Percentiles rank a stretch among this genome's conserved stretches.
Conservation (phyloP, 108 stramenopile genomes). For the Cyclotella sp. region DNA sequence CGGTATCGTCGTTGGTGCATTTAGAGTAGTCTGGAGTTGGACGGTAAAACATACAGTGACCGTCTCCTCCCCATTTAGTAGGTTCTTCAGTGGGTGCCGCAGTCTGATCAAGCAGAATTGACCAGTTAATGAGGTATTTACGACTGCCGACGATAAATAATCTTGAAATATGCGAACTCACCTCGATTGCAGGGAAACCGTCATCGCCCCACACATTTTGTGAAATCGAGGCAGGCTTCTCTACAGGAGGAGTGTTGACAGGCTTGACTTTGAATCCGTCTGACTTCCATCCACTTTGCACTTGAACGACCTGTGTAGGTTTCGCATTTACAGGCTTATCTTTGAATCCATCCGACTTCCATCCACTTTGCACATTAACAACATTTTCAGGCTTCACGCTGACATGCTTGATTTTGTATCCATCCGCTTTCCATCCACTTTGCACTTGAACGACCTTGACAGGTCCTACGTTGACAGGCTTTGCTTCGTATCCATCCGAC, state of each 20-base stretch:
- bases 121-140: too few relatives aligned
- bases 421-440: neutral
- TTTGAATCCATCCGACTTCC: neutral
- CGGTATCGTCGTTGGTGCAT: slow-evolving; percentile 17
- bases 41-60: slow-evolving; percentile 10
- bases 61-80: slow-evolving; percentile 5
- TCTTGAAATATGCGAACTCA: neutral
- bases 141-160: neutral
- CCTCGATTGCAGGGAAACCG: neutral
- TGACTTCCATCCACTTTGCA: neutral
- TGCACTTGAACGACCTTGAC: neutral
- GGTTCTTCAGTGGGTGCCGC: neutral
- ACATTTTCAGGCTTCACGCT: neutral
- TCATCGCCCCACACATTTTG: slow-evolving; percentile 1
- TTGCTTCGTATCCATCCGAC: neutral
- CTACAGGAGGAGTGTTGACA: neutral
- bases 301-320: too few relatives aligned
- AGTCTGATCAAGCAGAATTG: neutral
- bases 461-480: neutral
- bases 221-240: neutral
- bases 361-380: too few relatives aligned
- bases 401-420: neutral
- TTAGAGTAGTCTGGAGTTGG: slow-evolving; percentile 6
- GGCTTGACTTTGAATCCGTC: slow-evolving; percentile 7
- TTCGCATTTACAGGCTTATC: neutral